Evolutionary conservation across 345 rosid genomes (phyloP).

Genomic region (Salix koriyanagi): DNA sequence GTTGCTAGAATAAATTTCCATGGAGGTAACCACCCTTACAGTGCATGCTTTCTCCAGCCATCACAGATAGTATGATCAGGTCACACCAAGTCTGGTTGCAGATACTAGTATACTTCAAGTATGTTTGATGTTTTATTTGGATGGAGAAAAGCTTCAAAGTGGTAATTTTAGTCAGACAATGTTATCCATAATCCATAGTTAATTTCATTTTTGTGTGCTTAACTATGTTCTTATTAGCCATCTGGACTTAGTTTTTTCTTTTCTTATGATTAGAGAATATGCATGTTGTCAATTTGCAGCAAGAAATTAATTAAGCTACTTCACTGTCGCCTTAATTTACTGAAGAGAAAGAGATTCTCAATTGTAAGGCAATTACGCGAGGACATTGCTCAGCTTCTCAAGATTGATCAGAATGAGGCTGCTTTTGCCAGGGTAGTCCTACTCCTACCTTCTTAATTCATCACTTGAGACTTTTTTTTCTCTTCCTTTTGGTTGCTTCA

Average conservation of each 20-base stretch:
- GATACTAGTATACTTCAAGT: background rate
- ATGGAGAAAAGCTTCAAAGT: constrained; percentile 27
- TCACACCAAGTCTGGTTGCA: background rate
- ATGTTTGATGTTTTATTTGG: constrained; percentile 13
- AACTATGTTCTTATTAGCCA: background rate
- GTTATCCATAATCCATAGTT: background rate
- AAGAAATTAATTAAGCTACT: constrained; percentile 12
- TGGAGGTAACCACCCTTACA: background rate
- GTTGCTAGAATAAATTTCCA: background rate
- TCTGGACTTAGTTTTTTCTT: background rate
- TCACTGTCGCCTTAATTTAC: constrained; percentile 21
- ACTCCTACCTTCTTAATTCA: background rate
- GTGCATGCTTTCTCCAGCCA: background rate
- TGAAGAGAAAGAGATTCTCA: constrained; percentile 19
- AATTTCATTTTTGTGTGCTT: background rate
- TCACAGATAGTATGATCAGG: background rate
- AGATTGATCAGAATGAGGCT: constrained; percentile 2
- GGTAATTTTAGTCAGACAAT: background rate
- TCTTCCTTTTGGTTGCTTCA: background rate
- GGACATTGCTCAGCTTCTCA: constrained; percentile 20
- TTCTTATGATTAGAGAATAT: background rate
- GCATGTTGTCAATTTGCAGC: constrained; percentile 15
- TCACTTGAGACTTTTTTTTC: background rate
- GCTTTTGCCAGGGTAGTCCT: constrained; percentile 16
- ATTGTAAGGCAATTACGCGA: constrained; percentile 12